Percentiles rank a stretch among this genome's conserved stretches.
Conservation (phyloP, 441 rosid species). For the Erodium moschatum region DNA sequence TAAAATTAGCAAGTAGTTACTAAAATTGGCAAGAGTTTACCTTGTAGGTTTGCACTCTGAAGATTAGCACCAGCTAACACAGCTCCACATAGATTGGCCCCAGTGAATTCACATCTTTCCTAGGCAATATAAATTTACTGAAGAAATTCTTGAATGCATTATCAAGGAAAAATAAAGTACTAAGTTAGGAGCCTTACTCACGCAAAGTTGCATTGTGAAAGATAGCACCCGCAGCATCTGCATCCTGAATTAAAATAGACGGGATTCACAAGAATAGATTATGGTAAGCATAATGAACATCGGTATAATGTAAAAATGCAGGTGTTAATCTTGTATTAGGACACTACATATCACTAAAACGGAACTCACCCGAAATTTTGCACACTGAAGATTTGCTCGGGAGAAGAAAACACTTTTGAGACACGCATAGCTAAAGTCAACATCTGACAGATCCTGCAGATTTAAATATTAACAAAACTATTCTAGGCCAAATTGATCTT, state of each 20-base stretch:
- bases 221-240: constrained; percentile 65
- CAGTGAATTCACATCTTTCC: constrained; percentile 88
- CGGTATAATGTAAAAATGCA: background rate
- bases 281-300: background rate
- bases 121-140: constrained; percentile 34
- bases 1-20: background rate
- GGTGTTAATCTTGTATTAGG: background rate
- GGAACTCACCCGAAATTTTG: constrained; percentile 66
- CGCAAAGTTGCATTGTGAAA: constrained; percentile 89
- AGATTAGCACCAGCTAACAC: constrained; percentile 77
- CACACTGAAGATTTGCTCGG: constrained; percentile 78
- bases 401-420: constrained; percentile 84
- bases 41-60: constrained; percentile 91
- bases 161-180: constrained; percentile 8
- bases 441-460: constrained; percentile 71
- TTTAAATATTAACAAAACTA: constrained; percentile 11
- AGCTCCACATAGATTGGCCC: constrained; percentile 87
- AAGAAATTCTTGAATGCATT: constrained; percentile 14
- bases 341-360: background rate
- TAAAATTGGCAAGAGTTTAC: constrained; percentile 25
- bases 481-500: constrained; percentile 5
- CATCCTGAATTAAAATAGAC: constrained; percentile 43
- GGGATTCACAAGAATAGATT: constrained; percentile 12
- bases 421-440: constrained; percentile 82
- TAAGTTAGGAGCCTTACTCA: constrained; percentile 50